These are phyloP conservation scores for Sporothrix humicola DNA, from an alignment of 2,329 filamentous ascomycete genomes.

Conservation along the genomic window DNA sequence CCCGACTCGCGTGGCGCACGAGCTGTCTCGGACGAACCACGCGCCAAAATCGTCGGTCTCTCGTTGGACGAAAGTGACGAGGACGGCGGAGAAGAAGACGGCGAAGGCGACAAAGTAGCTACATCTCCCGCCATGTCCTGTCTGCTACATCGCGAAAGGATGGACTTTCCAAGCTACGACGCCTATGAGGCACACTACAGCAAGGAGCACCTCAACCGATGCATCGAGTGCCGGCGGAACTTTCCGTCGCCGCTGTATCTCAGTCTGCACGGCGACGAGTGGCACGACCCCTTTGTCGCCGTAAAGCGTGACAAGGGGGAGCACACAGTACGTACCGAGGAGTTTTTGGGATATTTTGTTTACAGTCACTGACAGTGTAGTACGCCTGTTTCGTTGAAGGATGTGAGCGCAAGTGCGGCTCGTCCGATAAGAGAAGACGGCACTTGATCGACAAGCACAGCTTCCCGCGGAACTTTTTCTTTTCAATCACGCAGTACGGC, in stretches of 20 bases:
- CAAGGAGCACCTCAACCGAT: constrained; percentile 81
- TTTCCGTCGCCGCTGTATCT: constrained; percentile 85
- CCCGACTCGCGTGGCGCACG: not conserved
- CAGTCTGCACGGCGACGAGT: constrained; percentile 84
- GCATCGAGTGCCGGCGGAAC: constrained; percentile 82
- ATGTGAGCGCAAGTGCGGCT: constrained; percentile 84
- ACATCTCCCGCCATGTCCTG: constrained; percentile 69
- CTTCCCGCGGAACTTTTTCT: constrained; percentile 89
- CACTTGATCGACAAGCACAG: constrained; percentile 95
- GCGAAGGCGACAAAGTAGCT: not conserved
- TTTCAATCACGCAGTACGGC: constrained; percentile 84
- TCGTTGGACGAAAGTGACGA: constrained; percentile 52
- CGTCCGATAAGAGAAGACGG: constrained; percentile 80
- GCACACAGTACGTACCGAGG: constrained; percentile 67
- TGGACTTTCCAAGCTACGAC: constrained; percentile 74
- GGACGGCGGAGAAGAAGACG: constrained; percentile 45
- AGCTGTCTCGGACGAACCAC: constrained; percentile 37
- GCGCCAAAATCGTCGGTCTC: constrained; percentile 64
- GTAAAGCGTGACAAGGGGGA: constrained; percentile 79
- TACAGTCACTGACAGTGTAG: constrained; percentile 48
- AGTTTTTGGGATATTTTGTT: constrained; percentile 26
- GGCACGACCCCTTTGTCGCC: constrained; percentile 80
- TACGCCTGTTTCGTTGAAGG: constrained; percentile 89
- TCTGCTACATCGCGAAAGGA: constrained; percentile 71
- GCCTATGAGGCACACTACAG: constrained; percentile 89